Percentiles rank a stretch among this genome's conserved stretches.
Conservation (phyloP, 495 filamentous ascomycete species). For the Oidiodendron maius region DNA sequence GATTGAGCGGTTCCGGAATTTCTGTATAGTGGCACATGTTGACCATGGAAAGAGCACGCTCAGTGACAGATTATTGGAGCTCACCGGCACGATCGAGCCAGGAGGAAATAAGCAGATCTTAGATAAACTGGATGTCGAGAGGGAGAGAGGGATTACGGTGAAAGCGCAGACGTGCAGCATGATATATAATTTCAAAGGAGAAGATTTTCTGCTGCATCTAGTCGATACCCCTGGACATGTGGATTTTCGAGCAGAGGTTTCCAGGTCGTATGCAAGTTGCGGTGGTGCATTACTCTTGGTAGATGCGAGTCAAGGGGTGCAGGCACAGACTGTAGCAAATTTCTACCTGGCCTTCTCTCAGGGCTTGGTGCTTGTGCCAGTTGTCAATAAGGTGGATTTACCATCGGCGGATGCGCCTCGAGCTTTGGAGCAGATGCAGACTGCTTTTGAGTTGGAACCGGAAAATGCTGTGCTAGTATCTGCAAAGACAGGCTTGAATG, state of each 20-base stretch:
- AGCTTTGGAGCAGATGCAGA: slow-evolving; percentile 78
- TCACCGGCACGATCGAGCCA: slow-evolving; percentile 86
- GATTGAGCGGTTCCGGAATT: slow-evolving; percentile 87
- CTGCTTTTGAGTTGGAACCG: slow-evolving; percentile 82
- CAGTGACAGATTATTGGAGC: slow-evolving; percentile 83
- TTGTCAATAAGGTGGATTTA: slow-evolving; percentile 95
- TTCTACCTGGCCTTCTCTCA: slow-evolving; percentile 97
- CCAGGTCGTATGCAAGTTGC: slow-evolving; percentile 89
- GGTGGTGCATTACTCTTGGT: slow-evolving; percentile 90
- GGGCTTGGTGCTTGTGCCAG: slow-evolving; percentile 77
- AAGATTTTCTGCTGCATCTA: slow-evolving; percentile 89
- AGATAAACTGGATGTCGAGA: slow-evolving; percentile 94
- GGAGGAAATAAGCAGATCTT: slow-evolving; percentile 92
- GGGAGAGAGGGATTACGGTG: slow-evolving; percentile 94
- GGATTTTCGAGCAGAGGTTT: slow-evolving; percentile 94
- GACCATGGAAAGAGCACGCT: slow-evolving; percentile 98
- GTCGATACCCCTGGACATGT: slow-evolving; percentile 98
- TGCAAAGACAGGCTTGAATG: slow-evolving; percentile 88
- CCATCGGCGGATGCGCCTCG: slow-evolving; percentile 78
- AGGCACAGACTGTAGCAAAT: slow-evolving; percentile 94
- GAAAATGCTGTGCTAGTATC: slow-evolving; percentile 78
- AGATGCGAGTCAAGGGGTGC: slow-evolving; percentile 87
- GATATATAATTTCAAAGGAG: slow-evolving; percentile 80
- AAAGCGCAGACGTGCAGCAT: slow-evolving; percentile 98
- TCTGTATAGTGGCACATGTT: slow-evolving; percentile 98